phyloP scores from a whole-genome alignment of 768 basidiomycete genomes.

The Pholiota molesta region DNA sequence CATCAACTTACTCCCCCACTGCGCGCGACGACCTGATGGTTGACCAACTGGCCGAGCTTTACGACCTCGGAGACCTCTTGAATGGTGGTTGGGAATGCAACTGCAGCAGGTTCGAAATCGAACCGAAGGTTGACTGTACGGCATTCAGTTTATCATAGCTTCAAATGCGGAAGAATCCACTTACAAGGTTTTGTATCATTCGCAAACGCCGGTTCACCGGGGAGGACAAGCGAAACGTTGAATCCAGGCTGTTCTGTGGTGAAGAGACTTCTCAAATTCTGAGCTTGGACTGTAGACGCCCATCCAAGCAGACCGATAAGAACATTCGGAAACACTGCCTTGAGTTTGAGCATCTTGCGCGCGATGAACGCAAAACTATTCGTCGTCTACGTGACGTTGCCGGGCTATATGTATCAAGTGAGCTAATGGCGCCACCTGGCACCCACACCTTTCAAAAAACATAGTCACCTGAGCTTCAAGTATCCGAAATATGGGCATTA shows the following conservation, averaged over 20 bases:
- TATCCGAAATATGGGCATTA: not conserved
- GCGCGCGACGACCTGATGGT: slow-evolving; percentile 42
- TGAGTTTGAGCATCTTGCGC: not conserved
- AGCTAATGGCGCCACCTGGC: not conserved
- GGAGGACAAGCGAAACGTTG: slow-evolving; percentile 22
- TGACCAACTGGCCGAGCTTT: slow-evolving; percentile 33
- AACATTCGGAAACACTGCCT: not conserved
- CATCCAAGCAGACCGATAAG: not conserved
- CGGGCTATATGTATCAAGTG: not conserved
- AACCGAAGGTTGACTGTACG: slow-evolving; percentile 43
- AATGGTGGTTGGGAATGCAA: slow-evolving; percentile 37
- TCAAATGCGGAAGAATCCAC: slow-evolving; percentile 5
- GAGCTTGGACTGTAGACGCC: slow-evolving; percentile 1
- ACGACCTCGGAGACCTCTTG: slow-evolving; percentile 40
- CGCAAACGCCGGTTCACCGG: slow-evolving; percentile 21
- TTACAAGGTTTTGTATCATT: slow-evolving; percentile 25
- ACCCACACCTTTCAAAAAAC: slow-evolving; percentile 2
- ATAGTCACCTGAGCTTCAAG: slow-evolving; percentile 3
- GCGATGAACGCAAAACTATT: not conserved
- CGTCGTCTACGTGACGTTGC: not conserved
- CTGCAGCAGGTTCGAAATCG: slow-evolving; percentile 37
- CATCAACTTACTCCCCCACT: slow-evolving; percentile 43
- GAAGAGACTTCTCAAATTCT: slow-evolving; percentile 12
- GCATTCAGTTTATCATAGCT: not conserved
- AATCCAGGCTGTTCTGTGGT: slow-evolving; percentile 7